Conservation (phyloP, 2,329 filamentous ascomycete species). For the Elsinoe australis region DNA sequence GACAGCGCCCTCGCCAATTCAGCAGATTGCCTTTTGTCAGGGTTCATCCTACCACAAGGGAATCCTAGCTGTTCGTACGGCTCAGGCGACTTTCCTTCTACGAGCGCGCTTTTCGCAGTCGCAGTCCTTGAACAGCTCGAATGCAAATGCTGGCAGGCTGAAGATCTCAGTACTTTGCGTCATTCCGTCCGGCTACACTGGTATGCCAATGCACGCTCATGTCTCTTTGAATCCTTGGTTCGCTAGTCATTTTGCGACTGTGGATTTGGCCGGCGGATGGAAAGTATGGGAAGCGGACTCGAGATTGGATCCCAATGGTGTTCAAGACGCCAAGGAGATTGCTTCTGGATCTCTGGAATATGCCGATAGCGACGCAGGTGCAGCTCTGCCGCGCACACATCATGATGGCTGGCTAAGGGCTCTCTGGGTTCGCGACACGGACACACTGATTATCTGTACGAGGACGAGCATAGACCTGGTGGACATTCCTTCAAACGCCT, state of each 20-base stretch:
- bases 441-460: slow-evolving; percentile 47
- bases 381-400: slow-evolving; percentile 30
- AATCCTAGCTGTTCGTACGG: slow-evolving; percentile 46
- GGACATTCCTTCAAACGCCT: slow-evolving; percentile 27
- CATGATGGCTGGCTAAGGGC: slow-evolving; percentile 46
- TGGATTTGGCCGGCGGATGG: slow-evolving; percentile 61
- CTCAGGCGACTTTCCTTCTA: slow-evolving; percentile 42
- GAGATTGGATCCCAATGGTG: slow-evolving; percentile 19
- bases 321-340: slow-evolving; percentile 11
- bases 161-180: slow-evolving; percentile 9
- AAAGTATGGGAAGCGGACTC: slow-evolving; percentile 54
- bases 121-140: background rate
- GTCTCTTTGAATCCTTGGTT: slow-evolving; percentile 58
- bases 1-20: slow-evolving; percentile 47
- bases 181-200: slow-evolving; percentile 13
- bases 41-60: slow-evolving; percentile 35
- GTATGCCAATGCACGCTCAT: slow-evolving; percentile 46
- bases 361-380: slow-evolving; percentile 24
- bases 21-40: slow-evolving; percentile 46
- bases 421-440: slow-evolving; percentile 41
- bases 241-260: slow-evolving; percentile 54
- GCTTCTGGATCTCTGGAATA: slow-evolving; percentile 13
- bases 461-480: slow-evolving; percentile 35
- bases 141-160: background rate
- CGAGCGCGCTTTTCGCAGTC: slow-evolving; percentile 34